A percentile compares a stretch with the other conserved stretches of the same genome.
Evolutionary conservation across 805 yeast species (phyloP).

Genomic region (Metschnikowia bowlesiae): DNA sequence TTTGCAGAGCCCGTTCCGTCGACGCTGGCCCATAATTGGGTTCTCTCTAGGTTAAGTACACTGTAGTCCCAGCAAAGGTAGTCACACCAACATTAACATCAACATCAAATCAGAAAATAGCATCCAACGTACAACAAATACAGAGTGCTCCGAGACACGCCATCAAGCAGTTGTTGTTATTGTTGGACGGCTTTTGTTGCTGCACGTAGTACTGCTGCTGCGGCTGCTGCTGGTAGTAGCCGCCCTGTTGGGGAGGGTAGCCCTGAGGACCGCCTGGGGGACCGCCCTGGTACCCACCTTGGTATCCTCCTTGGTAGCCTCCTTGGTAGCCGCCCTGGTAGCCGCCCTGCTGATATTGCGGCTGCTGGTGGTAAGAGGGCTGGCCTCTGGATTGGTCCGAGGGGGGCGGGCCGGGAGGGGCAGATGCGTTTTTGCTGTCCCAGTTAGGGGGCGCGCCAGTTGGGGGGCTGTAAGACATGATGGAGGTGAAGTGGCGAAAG

Average conservation of each 20-base stretch:
- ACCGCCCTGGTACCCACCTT: conserved; percentile 15
- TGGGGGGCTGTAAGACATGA: conserved; percentile 23
- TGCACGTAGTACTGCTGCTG: conserved; percentile 41
- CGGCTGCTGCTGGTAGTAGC: conserved; percentile 36
- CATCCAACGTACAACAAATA: conserved; percentile 34
- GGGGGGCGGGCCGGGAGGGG: conserved; percentile 14
- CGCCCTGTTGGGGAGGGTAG: conserved; percentile 20
- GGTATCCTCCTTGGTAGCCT: conserved; percentile 10
- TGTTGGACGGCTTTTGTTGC: conserved; percentile 28
- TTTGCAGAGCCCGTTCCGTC: no score
- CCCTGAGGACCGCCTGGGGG: conserved; percentile 12
- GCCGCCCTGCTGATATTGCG: conserved; percentile 10
- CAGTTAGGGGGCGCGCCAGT: conserved; percentile 28
- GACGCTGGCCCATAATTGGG: no score
- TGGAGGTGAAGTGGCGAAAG: not conserved
- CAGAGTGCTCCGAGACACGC: conserved; percentile 40
- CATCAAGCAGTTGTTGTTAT: conserved; percentile 32
- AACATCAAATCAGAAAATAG: conserved; percentile 17
- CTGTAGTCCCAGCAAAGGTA: no score
- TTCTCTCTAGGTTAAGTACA: no score
- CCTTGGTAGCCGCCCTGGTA: no score
- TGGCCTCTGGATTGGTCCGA: conserved; percentile 20
- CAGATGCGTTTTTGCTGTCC: conserved; percentile 14
- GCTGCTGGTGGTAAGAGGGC: conserved; percentile 16
- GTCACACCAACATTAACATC: no score